These are phyloP conservation scores for Aphanoascus verrucosus DNA, from an alignment of 2,329 filamentous ascomycete species.

Conservation along the genomic window DNA sequence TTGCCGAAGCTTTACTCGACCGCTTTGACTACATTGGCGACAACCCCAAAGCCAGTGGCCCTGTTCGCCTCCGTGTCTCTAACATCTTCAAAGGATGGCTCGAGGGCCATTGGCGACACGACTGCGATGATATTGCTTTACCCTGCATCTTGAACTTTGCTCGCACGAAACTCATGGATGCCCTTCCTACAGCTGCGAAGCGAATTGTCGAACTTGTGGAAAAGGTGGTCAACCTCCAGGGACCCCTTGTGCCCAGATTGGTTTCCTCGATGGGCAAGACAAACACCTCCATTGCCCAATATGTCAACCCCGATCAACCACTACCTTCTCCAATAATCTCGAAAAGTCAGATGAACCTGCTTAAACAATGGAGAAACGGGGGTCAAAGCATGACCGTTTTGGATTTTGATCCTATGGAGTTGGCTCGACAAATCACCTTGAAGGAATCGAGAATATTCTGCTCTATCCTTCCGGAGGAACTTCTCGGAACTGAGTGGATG, in stretches of 20 bases:
- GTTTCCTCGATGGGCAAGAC: slow-evolving; percentile 83
- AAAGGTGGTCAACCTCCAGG: slow-evolving; percentile 63
- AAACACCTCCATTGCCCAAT: slow-evolving; percentile 61
- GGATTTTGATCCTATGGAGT: slow-evolving; percentile 82
- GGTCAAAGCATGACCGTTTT: slow-evolving; percentile 61
- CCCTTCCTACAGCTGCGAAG: slow-evolving; percentile 66
- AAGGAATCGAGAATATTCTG: slow-evolving; percentile 89
- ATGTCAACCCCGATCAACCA: slow-evolving; percentile 59
- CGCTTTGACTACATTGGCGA: slow-evolving; percentile 87
- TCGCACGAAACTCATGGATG: slow-evolving; percentile 54
- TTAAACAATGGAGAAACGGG: slow-evolving; percentile 65
- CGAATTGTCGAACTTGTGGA: slow-evolving; percentile 69
- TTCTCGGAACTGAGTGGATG: slow-evolving; percentile 86
- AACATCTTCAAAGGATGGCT: slow-evolving; percentile 97
- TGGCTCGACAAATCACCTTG: slow-evolving; percentile 84
- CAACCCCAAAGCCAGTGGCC: slow-evolving; percentile 60
- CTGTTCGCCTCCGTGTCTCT: slow-evolving; percentile 82
- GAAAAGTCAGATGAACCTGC: slow-evolving; percentile 62
- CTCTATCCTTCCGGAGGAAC: slow-evolving; percentile 80
- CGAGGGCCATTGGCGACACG: slow-evolving; percentile 85
- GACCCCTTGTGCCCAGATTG: slow-evolving; percentile 67
- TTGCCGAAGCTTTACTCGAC: slow-evolving; percentile 74
- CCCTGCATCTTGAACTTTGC: slow-evolving; percentile 70
- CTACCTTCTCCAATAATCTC: slow-evolving; percentile 59
- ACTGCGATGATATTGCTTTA: slow-evolving; percentile 67